A percentile compares a stretch with the other conserved stretches of the same genome.
These are phyloP conservation scores for Hypholoma fasciculare DNA, from an alignment of 768 basidiomycete species.

Conservation along the genomic window DNA sequence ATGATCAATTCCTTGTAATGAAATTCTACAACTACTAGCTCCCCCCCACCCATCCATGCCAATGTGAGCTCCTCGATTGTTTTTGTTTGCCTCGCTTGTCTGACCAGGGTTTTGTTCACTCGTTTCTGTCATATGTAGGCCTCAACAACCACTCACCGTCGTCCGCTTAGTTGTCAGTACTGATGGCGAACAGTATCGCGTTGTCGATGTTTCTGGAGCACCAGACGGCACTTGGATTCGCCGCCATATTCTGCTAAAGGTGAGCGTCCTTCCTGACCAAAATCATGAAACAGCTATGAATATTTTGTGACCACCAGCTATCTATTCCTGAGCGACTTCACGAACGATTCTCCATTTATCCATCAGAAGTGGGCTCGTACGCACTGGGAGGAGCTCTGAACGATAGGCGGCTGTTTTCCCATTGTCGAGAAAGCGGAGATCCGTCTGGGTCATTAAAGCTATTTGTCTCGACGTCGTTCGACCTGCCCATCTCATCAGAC, in stretches of 20 bases:
- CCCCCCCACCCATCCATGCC: conserved; percentile 3
- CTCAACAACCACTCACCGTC: conserved; percentile 27
- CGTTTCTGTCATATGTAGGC: conserved; percentile 12
- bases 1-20: conserved; percentile 12
- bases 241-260: conserved; percentile 46
- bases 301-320: conserved; percentile 28
- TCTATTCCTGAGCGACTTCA: conserved; percentile 42
- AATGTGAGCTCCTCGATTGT: conserved; percentile 14
- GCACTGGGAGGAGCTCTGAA: conserved; percentile 41
- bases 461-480: conserved; percentile 47
- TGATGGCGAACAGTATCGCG: conserved; percentile 50
- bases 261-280: conserved; percentile 12
- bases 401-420: conserved; percentile 37
- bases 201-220: conserved; percentile 49
- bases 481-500: conserved; percentile 34
- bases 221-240: conserved; percentile 44
- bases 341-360: conserved; percentile 42
- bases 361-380: conserved; percentile 47
- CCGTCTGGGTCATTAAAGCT: conserved; percentile 51
- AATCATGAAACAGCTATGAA: conserved; percentile 3
- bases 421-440: conserved; percentile 46
- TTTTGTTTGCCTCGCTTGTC: background rate
- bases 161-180: conserved; percentile 48
- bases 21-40: conserved; percentile 6
- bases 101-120: background rate